Conservation (phyloP, 139 green algal species). For the Eudorina sp. region DNA sequence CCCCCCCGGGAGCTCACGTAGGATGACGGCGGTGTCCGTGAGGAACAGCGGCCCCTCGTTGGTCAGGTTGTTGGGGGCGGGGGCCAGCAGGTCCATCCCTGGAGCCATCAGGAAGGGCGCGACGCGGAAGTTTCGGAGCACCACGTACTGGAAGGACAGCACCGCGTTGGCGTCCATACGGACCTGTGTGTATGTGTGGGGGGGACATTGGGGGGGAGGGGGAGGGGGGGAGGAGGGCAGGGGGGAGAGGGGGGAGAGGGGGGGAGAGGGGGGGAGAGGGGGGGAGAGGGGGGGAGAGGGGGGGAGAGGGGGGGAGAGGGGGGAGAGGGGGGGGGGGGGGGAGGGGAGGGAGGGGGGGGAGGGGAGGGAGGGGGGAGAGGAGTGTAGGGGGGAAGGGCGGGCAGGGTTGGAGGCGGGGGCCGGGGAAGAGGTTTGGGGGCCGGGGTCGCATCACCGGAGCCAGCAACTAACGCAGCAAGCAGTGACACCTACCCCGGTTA, state of each 20-base stretch:
- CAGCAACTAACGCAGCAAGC: no score
- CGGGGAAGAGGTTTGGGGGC: no score
- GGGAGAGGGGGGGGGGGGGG: neutral
- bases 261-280: neutral
- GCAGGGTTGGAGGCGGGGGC: no score
- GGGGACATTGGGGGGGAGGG: no score
- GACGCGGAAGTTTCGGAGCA: slow-evolving; percentile 3
- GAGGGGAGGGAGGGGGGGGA: neutral
- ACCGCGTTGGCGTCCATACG: neutral
- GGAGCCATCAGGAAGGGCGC: neutral
- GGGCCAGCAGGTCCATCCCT: neutral
- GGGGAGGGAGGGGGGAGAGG: neutral
- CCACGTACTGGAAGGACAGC: neutral
- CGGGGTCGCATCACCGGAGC: no score
- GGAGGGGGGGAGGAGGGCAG: neutral
- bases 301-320: neutral
- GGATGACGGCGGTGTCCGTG: neutral
- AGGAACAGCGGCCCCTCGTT: neutral
- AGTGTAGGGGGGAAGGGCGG: neutral
- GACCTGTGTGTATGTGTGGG: neutral
- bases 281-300: neutral
- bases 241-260: no score
- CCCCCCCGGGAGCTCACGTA: neutral
- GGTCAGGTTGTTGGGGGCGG: neutral
- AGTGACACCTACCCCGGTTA: no score